Base-by-base conservation (phyloP, 164 flowering plant species). In the Aristolochia fimbriata region DNA sequence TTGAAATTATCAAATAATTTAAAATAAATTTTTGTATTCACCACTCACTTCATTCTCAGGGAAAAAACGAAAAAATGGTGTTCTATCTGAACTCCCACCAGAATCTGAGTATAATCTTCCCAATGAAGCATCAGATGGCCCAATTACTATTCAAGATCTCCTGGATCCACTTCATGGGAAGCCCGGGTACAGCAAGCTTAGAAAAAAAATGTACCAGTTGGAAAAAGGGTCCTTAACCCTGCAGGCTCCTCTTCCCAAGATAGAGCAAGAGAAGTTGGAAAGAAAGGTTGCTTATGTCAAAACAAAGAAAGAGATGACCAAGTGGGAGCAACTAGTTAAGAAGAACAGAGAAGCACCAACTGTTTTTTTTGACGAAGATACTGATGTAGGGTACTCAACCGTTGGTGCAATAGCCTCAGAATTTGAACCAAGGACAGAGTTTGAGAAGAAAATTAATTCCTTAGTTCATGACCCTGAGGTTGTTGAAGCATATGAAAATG, bases 361-460 rank as follows among this genome's bases (percentile, higher is more conserved):
- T 0, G 23, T 93, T 23, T 78, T 46, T 66, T 90, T 93, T 77
- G 82, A 77, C 57, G 75, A 78, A 59, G 76, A 83, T 47, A 51
- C 56, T 48, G 70, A 85, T 47, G 8, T 81, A 54, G 81, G 82
- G 12, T 77, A 71, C 72, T 81, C 96, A 23, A 93, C 96, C 60
- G 85, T 93, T n/a, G 97, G 92, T 14, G 92, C 90, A 46, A 81
- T 87, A 60, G 90, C 96, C 64, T 79, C 92, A 65, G 83, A 72
- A 62, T 90, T 87, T 75, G 74, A 83, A 67, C 91, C 97, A 15
- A 82, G 92, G 65, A 87, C 87, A 57, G 85, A 82, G 20, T 84
- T 93, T 63, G 98, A 93, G 80, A 83, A 81, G 76, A 78, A 82
- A 68, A 90, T 93, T 45, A 82, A 81, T 47, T 72, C 92, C 5